Evolutionary conservation across 306 rosid species (phyloP), one percentile per base, ranked within the genome.

Genomic region (Herpetospermum pedunculosum): DNA sequence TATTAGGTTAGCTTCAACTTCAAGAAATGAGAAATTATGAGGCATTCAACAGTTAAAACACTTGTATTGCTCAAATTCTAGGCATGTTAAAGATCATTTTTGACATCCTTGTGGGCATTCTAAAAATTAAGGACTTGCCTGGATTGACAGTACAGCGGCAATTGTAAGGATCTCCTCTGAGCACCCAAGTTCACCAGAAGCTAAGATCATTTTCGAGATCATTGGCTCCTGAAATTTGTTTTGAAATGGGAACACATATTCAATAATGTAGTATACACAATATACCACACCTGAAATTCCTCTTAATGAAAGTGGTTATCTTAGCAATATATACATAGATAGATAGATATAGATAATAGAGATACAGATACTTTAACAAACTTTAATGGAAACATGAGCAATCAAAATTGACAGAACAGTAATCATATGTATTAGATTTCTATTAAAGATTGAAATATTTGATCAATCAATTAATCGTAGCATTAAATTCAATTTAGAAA

Each of bases 121-220:
- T 16, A 37, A 21, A 13, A 16, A 67, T 12, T 28, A 77, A 83
- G 46, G 44, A 77, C 80, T 84, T 87, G 91, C 98, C 81, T 90
- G 98, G 79, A 90, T 81, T 10, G 97, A 93, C 75, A 93, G 98
- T 77, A 84, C 81, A 7, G 97, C 98, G 25, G 98, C 92, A 60
- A 90, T 84, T 53, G 97, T 93, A 63, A 93, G 75, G 38, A 90
- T 89, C 90, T 93, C 98, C 88, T 93, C 93, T 70, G 94, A 89
- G 80, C 98, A 93, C 62, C 92, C 98, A 84, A 86, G 82, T 75
- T 87, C 78, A 46, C 85, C 87, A 49, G 97, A 90, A 74, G 96
- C 82, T 87, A 93, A 83, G 50, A 93, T 86, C 98, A 93, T 89
- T 77, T 93, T 93, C 67, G 98, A 85, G 86, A 93, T 83, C 98